Evolutionary conservation across 805 yeast genomes (phyloP).

Genomic region (Ogataea paraovalis): DNA sequence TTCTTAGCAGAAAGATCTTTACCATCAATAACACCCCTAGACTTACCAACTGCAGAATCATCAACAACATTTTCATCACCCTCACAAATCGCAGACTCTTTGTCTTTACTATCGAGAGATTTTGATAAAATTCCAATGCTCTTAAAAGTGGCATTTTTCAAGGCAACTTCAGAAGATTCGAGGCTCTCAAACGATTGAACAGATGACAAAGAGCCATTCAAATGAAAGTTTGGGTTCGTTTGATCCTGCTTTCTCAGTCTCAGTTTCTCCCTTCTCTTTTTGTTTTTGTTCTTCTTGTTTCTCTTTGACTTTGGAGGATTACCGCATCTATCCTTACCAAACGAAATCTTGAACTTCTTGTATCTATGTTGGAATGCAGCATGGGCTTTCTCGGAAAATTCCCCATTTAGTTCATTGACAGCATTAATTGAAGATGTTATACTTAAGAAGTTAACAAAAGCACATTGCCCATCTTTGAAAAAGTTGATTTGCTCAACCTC

Average conservation of each 20-base stretch:
- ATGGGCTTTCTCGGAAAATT: constrained; percentile 32
- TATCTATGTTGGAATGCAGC: constrained; percentile 44
- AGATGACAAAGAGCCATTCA: neutral
- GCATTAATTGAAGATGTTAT: constrained; percentile 60
- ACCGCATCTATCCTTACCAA: constrained; percentile 75
- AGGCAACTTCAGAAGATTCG: constrained; percentile 4
- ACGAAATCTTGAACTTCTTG: constrained; percentile 52
- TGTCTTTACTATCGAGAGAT: constrained; percentile 8
- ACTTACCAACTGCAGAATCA: constrained; percentile 5
- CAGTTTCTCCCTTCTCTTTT: constrained; percentile 25
- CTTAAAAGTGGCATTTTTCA: constrained; percentile 15
- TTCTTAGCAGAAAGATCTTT: neutral
- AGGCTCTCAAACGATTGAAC: neutral
- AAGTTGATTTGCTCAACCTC: constrained; percentile 73
- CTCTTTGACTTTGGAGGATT: constrained; percentile 55
- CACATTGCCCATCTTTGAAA: constrained; percentile 66
- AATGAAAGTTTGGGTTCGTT: neutral
- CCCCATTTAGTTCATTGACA: constrained; percentile 52
- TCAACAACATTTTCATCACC: constrained; percentile 5
- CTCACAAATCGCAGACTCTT: constrained; percentile 1
- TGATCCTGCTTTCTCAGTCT: constrained; percentile 4
- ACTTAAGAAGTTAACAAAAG: constrained; percentile 66
- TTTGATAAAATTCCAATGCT: constrained; percentile 27
- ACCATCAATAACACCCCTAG: neutral
- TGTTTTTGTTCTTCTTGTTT: constrained; percentile 40